Base-by-base conservation (phyloP, 2,329 filamentous ascomycete species). In the Fusarium anguioides region DNA sequence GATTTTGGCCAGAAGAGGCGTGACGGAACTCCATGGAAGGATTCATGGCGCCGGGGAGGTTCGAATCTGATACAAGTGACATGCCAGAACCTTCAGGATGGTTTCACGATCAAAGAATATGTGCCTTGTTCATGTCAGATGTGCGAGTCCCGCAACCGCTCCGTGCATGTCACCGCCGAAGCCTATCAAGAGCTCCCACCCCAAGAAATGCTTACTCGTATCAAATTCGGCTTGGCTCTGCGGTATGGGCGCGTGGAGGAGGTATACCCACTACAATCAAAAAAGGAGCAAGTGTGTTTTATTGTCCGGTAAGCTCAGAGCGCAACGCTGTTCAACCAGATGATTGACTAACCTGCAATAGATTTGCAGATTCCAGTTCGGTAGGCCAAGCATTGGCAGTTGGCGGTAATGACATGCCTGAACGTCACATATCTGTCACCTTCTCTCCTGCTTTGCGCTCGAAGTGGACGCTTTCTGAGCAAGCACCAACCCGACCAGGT, bases 191-290 rank as follows among this genome's bases (percentile, higher is more conserved):
- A 52, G 6, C 33, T 50, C 9, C 31, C 57, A 14, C 8, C 23
- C 3, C 31, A 60, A 21, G 77, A 79, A 1, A 29, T 75, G 17
- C 69, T 72, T 33, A 46, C 69, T 7, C 71, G 74, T n/a, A 54
- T 79, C 47, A 77, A 74, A n/a, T 64, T 48, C 50, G 77, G 73
- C 10, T 37, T 79, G 8, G 46, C 64, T 12, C 59, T 31, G 18
- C 58, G 69, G 7, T 79, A 75, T 46, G 77, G 77, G 4, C 31
- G 49, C 3, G 75, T 79, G 7, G 76, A 78, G 7, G 75, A 72
- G 1, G 73, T 77, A 12, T 70, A 59, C 26, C 51, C 61, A 24
- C 11, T 70, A 4, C 11, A 54, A 18, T 54, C 60, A 4, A 68
- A 31, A 31, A 31, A 60, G 26, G 60, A 63, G 12, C 24, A 49